A percentile compares a stretch with the other conserved stretches of the same genome.
Conservation (phyloP, 2,329 filamentous ascomycete genomes). For the Simplicillium aogashimaense region DNA sequence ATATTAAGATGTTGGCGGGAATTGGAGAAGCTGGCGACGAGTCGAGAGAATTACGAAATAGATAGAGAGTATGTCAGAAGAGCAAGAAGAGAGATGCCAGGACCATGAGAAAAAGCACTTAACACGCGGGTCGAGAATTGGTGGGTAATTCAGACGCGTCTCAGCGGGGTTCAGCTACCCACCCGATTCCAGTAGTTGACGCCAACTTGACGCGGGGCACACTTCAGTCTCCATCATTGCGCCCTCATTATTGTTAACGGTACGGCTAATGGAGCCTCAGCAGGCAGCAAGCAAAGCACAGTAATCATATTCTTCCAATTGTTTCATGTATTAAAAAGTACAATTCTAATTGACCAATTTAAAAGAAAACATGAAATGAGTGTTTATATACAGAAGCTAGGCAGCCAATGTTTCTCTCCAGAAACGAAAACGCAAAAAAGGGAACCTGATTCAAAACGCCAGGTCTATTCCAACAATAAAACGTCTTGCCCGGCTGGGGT, state of each 20-base stretch:
- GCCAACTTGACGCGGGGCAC: conserved; percentile 8
- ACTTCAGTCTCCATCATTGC: conserved; percentile 3
- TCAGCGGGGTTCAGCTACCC: conserved; percentile 8
- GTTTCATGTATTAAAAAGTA: conserved; percentile 1
- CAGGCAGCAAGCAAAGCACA: too few relatives aligned
- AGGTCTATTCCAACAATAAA: too few relatives aligned
- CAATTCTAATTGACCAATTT: background rate
- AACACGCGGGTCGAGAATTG: conserved; percentile 17
- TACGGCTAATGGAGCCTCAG: too few relatives aligned
- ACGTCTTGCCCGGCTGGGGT: too few relatives aligned
- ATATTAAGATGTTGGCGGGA: background rate
- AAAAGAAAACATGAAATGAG: background rate
- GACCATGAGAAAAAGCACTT: conserved; percentile 18
- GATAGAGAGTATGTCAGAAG: conserved; percentile 2
- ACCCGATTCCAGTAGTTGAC: conserved; percentile 2
- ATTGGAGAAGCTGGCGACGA: conserved; percentile 1
- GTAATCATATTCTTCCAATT: background rate
- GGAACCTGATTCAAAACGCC: too few relatives aligned
- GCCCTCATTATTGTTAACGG: background rate
- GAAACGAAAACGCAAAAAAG: too few relatives aligned
- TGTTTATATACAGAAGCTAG: too few relatives aligned
- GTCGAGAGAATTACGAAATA: background rate
- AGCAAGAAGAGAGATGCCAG: conserved; percentile 8
- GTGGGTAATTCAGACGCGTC: conserved; percentile 21
- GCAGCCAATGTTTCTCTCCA: too few relatives aligned